phyloP scores from a whole-genome alignment of 768 basidiomycete genomes.

The Agrocybe chaxingu region DNA sequence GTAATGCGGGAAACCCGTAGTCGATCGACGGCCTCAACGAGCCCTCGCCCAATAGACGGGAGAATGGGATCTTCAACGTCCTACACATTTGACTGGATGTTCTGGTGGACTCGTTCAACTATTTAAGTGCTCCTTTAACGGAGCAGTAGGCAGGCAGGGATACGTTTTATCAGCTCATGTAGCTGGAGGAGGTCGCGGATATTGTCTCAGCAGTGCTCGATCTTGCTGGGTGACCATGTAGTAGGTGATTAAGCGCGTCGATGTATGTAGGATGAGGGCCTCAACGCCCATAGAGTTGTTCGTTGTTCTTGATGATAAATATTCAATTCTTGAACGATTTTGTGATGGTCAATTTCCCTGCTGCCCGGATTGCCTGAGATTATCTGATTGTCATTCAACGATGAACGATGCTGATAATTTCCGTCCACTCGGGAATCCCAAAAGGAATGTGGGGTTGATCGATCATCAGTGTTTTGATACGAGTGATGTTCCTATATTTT shows the following conservation, averaged over 20 bases:
- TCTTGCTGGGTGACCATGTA: conserved; percentile 6
- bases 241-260: not conserved
- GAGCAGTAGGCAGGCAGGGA: conserved; percentile 43
- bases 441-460: too few relatives aligned
- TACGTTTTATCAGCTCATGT: conserved; percentile 21
- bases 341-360: not conserved
- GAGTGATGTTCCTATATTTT: too few relatives aligned
- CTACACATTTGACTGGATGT: conserved; percentile 41
- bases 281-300: conserved; percentile 40
- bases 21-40: conserved; percentile 71
- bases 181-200: conserved; percentile 21
- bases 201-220: conserved; percentile 3
- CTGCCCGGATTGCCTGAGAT: not conserved
- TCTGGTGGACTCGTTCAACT: conserved; percentile 45
- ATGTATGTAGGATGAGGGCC: conserved; percentile 32
- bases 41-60: conserved; percentile 59
- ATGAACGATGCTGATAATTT: too few relatives aligned
- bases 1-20: conserved; percentile 25
- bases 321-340: not conserved
- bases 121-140: conserved; percentile 36
- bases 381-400: too few relatives aligned
- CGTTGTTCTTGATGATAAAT: not conserved
- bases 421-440: too few relatives aligned
- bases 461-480: too few relatives aligned
- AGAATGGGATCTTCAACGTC: conserved; percentile 69